These are phyloP conservation scores for Russula foetens DNA, from an alignment of 768 basidiomycete species.

Conservation along the genomic window DNA sequence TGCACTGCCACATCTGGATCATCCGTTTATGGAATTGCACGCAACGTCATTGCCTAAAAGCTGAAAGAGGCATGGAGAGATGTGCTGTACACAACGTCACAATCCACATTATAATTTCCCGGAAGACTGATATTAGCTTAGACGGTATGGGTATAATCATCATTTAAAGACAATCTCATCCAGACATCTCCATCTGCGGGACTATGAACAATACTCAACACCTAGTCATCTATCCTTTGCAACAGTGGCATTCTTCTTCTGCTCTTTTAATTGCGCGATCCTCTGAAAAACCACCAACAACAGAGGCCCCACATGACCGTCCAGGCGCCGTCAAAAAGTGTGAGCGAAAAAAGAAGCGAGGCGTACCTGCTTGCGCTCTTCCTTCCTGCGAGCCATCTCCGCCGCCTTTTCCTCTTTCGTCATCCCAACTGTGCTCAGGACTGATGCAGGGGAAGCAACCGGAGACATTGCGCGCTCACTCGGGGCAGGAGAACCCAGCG, in stretches of 20 bases:
- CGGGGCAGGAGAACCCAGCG: conserved; percentile 10
- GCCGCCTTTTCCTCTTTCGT: conserved; percentile 88
- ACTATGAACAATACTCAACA: background rate
- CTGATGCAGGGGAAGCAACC: conserved; percentile 19
- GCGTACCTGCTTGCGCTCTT: conserved; percentile 82
- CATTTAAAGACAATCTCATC: too few relatives aligned
- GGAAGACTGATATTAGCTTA: too few relatives aligned
- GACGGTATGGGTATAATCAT: too few relatives aligned
- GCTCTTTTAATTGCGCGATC: conserved; percentile 73
- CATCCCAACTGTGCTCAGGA: conserved; percentile 39
- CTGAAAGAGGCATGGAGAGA: too few relatives aligned
- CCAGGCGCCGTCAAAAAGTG: background rate
- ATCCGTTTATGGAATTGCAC: too few relatives aligned
- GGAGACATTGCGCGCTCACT: conserved; percentile 21
- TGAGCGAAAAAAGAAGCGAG: background rate
- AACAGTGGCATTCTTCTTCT: conserved; percentile 48
- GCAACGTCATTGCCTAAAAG: too few relatives aligned
- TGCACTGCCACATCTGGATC: too few relatives aligned
- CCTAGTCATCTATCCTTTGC: background rate
- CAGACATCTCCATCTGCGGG: too few relatives aligned
- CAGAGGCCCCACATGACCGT: background rate
- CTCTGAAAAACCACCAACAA: conserved; percentile 34
- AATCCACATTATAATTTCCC: too few relatives aligned
- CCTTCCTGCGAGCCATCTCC: conserved; percentile 87
- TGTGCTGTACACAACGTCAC: too few relatives aligned